phyloP scores from a whole-genome alignment of 164 flowering plant genomes.

The Taxillus chinensis region DNA sequence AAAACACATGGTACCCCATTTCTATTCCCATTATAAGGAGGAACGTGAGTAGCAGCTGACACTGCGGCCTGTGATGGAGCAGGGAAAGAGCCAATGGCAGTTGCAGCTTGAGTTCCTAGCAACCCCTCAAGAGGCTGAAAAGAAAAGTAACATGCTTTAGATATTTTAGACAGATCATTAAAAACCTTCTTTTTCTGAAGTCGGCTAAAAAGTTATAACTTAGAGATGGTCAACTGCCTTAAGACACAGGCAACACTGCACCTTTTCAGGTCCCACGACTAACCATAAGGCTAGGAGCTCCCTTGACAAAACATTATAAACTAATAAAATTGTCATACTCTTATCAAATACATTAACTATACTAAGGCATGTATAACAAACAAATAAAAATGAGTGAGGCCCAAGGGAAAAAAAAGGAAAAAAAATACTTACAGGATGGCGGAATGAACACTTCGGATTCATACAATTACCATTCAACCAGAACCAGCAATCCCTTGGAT shows the following conservation, averaged over 20 bases:
- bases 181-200: too few species aligned
- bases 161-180: too few species aligned
- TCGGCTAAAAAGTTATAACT: too few species aligned
- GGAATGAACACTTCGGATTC: constrained; percentile 78
- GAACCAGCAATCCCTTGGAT: constrained; percentile 86
- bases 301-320: too few species aligned
- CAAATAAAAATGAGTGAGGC: background rate
- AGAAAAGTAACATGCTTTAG: background rate
- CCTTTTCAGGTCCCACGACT: background rate
- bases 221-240: too few species aligned
- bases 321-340: too few species aligned
- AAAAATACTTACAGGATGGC: constrained; percentile 65
- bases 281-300: background rate
- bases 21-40: constrained; percentile 27
- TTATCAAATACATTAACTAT: too few species aligned
- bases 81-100: constrained; percentile 26
- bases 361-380: background rate
- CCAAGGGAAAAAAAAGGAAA: background rate
- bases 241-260: too few species aligned
- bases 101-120: constrained; percentile 33
- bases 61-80: constrained; percentile 23
- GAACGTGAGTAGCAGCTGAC: constrained; percentile 18
- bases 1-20: constrained; percentile 64
- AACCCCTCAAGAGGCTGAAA: constrained; percentile 81
- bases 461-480: constrained; percentile 84